Base-by-base conservation (phyloP, 306 rosid species). In the Medicago lupulina region DNA sequence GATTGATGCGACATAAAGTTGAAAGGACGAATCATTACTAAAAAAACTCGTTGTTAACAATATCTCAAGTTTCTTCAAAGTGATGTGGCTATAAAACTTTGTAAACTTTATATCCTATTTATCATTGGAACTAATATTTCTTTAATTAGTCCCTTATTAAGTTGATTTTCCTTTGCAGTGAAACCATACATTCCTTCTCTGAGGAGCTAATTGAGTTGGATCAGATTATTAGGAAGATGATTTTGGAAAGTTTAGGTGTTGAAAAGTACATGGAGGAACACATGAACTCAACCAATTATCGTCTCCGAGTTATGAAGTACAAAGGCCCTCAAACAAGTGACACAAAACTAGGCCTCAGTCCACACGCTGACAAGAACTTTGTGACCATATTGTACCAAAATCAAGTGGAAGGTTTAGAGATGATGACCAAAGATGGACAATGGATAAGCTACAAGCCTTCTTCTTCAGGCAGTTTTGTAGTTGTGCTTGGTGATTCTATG, bases 191-290 rank as follows among this genome's bases (percentile, higher is more conserved):
- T 47, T 75, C 86, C 7, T 93, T 73, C 83, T 71, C 96, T 9
- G 80, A 85, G 62, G 73, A 85, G 71, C 12, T 91, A 49, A 74
- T 87, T 1, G 84, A 85, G 72, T 62, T 93, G 69, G 98, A 93
- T 54, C 76, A 83, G 31, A 86, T 91, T 1, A 46, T 93, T 2
- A 87, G 98, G 77, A 91, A 76, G 86, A 91, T 93, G 97, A 16
- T 87, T 63, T 28, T 91, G 83, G 97, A 93, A 84, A 86, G 89
- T 23, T 76, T 93, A 65, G 92, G 91, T 0, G 76, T 85, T 18
- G 96, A 89, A 59, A 88, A 93, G 50, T 89, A 87, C 79, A 16
- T 91, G 78, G 93, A 87, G 19, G 97, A 91, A 60, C 97, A 91
- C 77, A 69, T 88, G 74, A 82, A 76, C 36, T 93, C 98, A 19